These are phyloP conservation scores for Suillus plorans DNA, from an alignment of 768 basidiomycete species.

Conservation along the genomic window DNA sequence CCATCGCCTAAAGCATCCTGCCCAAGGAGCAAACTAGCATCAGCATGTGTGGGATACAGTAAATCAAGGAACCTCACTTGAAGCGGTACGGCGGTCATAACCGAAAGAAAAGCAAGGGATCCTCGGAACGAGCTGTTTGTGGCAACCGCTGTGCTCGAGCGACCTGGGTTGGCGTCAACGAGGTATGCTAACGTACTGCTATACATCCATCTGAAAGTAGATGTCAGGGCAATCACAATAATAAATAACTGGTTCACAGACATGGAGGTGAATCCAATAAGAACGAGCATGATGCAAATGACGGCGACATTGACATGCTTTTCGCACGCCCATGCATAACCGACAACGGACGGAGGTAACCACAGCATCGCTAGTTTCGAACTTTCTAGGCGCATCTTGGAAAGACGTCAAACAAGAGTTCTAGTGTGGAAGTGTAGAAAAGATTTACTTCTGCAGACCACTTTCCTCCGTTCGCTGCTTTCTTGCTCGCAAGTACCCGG, in stretches of 20 bases:
- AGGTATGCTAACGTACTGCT: slow-evolving; percentile 77
- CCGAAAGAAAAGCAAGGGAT: slow-evolving; percentile 62
- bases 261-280: slow-evolving; percentile 75
- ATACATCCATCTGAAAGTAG: slow-evolving; percentile 50
- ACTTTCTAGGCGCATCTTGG: slow-evolving; percentile 71
- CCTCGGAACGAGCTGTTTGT: slow-evolving; percentile 79
- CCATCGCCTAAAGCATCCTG: slow-evolving; percentile 77
- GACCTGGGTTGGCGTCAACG: slow-evolving; percentile 82
- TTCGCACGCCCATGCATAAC: slow-evolving; percentile 75
- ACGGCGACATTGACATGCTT: slow-evolving; percentile 63
- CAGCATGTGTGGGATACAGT: neutral
- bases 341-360: slow-evolving; percentile 58
- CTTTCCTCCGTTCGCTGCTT: slow-evolving; percentile 43
- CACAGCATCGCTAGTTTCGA: slow-evolving; percentile 53
- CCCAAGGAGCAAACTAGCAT: slow-evolving; percentile 2
- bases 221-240: slow-evolving; percentile 3
- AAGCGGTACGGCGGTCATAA: slow-evolving; percentile 73
- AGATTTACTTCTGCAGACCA: slow-evolving; percentile 61
- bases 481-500: slow-evolving; percentile 40
- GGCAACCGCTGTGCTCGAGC: slow-evolving; percentile 74
- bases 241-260: slow-evolving; percentile 34
- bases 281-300: slow-evolving; percentile 69
- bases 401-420: neutral
- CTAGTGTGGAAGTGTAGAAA: neutral
- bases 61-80: slow-evolving; percentile 35